Evolutionary conservation across 768 basidiomycete species (phyloP), one percentile per base, ranked within the genome.

Genomic region (Lactifluus hygrophoroides): DNA sequence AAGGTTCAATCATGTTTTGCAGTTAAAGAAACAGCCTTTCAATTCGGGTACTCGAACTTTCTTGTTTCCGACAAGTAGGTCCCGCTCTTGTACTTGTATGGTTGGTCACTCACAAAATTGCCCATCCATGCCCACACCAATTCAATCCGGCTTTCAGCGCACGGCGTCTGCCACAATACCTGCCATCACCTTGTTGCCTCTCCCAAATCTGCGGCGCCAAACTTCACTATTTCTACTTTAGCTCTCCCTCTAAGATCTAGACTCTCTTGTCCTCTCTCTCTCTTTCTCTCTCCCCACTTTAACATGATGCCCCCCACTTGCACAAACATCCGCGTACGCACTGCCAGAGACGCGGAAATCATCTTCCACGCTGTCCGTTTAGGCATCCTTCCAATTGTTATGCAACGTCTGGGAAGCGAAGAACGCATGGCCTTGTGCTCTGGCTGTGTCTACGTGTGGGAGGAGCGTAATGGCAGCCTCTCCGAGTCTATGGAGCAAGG

Each of bases 361-460:
- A 66, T 75, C 58, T 73, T 75, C 57, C 73, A 74, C 54, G 75
- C 73, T 44, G 75, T 75, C 44, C 54, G 63, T 14, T 54, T 66
- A 30, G 62, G 66, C 17, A 54, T 65, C 7, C 69, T 74, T 34
- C 71, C 71, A 38, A 74, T 76, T 68, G 68, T 74, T 55, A 61
- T 58, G 37, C 72, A 73, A 34, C 72, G 75, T 19, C 72, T 76
- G 46, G 72, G 71, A 56, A 69, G 72, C 58, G 74, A 73, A 28
- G 75, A 75, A 53, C 67, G 74, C 3, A 65, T 70, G 48, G 69
- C 66, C 1, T 62, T 74, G 35, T 62, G 66, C 16, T 62, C 72
- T 2, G 73, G 73, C 47, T 68, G 70, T 57, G 68, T 74, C 48
- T 74, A 74, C 58, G 73, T 74, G 47, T 74, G 73, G 73, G 73